Evolutionary conservation across 495 filamentous ascomycete genomes (phyloP), one percentile per base, ranked within the genome.

Genomic region (Clohesyomyces aquaticus): DNA sequence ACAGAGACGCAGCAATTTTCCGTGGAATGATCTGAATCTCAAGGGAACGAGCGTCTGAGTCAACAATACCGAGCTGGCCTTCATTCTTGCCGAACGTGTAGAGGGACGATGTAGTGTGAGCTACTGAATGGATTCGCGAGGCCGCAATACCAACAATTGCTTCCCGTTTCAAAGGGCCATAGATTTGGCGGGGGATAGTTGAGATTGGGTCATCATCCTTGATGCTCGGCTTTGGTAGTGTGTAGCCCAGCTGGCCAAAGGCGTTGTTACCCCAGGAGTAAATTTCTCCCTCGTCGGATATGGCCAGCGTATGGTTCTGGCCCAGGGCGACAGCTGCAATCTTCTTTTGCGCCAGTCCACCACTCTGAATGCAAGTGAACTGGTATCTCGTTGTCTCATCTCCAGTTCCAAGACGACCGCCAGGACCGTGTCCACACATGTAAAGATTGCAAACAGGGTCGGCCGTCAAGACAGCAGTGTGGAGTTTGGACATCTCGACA

Each of bases 31-130:
- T 80, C 73, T 98, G 94, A 18, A 85, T 77, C 60, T 93, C 89
- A 16, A 96, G 84, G 0, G 92, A 96, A 19, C 91, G 86, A 41
- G 95, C 91, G 75, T 98, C 93, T 12, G 94, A 93, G 72, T 96
- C 95, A 71, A 97, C 88, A 45, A 98, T 79, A 3, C 94, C 95
- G 48, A 98, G 83, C 68, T 98, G 94, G 22, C 94, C 94, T 66
- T 95, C 85, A 66, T 98, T 98, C 74, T 94, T 96, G 19, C 94
- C 94, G 80, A 95, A 98, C 3, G 91, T 96, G 72, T 89, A 98
- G 4, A 98, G 78, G 22, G 91, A 91, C 1, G 85, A 82, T 1
- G 80, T 78, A 3, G 90, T 97, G 69, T 94, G 89, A 3, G 90
- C 91, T 9, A 94, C 92, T 0, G 91, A 96, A 73, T 98, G 94